Base-by-base conservation (phyloP, 352 stramenopile genomes). In the Globisporangium irregulare region DNA sequence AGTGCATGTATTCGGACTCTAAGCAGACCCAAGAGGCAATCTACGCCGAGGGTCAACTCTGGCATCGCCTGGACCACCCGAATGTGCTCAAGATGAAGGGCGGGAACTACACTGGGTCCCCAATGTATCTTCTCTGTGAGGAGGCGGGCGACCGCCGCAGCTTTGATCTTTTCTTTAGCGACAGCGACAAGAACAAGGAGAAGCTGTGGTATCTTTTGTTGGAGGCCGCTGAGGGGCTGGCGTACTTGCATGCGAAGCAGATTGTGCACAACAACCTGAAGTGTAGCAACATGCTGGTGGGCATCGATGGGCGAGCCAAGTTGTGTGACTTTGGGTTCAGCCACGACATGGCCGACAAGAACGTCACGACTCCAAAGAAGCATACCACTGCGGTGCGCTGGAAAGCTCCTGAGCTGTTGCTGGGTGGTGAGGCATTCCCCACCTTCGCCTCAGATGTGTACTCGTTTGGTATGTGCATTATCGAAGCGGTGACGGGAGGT, bases 231-330 rank as follows among this genome's bases (percentile, higher is more conserved):
- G 63, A 81, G 14, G 76, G 76, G 0, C 53, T 83, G 1, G 69
- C 75, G 34, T 81, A 79, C 25, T 55, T 83, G 3, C 76, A 83
- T n/a, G 55, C 67, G 15, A 66, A 66, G 25, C 57, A 53, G 0
- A 73, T 81, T 27, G 66, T 83, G 27, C 76, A 83, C 27, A 73
- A 71, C 38, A 75, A 83, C 58, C 43, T 83, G 8, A 83, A 81
- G 34, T 62, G 69, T 22, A 76, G 64, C 63, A 78, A 78, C 20
- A 65, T 78, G 4, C 50, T 81, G 6, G 72, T 81, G 4, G 69
- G 74, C n/a, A 59, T 58, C 14, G 74, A 79, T 59, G 56, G 67
- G 1, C 59, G 60, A 24, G 67, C 70, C 1, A 78, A 81, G 55
- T 43, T 78, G 25, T 75, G 63, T 24, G 50, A 75, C 51, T 74